Conservation (phyloP, 192 early-diverging fungal genomes). For the Coemansia sp. region DNA sequence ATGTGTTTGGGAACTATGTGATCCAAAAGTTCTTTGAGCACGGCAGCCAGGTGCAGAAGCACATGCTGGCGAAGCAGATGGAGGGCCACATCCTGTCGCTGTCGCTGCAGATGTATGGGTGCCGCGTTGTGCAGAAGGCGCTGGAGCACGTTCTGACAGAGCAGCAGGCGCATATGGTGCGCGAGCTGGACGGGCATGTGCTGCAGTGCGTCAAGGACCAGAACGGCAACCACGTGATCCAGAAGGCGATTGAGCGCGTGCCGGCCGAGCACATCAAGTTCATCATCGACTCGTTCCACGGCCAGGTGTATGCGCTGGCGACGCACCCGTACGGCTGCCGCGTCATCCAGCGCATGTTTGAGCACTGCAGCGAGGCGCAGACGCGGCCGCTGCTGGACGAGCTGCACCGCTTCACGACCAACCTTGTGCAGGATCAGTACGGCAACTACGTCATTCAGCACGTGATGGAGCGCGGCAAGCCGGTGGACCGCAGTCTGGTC, state of each 20-base stretch:
- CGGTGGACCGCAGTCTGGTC: slow-evolving; percentile 82
- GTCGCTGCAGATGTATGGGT: slow-evolving; percentile 99
- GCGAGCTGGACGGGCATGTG: slow-evolving; percentile 92
- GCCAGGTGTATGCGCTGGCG: slow-evolving; percentile 92
- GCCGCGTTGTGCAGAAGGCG: slow-evolving; percentile 98
- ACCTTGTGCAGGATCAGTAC: slow-evolving; percentile 97
- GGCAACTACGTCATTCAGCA: slow-evolving; percentile 99
- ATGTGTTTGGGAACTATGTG: slow-evolving; percentile 99
- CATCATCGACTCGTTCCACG: slow-evolving; percentile 96
- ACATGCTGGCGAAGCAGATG: slow-evolving; percentile 91
- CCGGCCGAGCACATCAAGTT: slow-evolving; percentile 91
- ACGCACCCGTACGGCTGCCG: slow-evolving; percentile 99
- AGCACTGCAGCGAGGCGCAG: slow-evolving; percentile 92
- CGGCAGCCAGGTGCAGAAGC: slow-evolving; percentile 91
- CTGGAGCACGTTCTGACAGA: slow-evolving; percentile 90
- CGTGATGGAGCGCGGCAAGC: slow-evolving; percentile 90
- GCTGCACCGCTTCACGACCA: slow-evolving; percentile 87
- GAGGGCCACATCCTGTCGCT: slow-evolving; percentile 91
- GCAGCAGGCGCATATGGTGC: slow-evolving; percentile 88
- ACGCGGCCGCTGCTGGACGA: slow-evolving; percentile 87
- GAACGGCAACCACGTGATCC: slow-evolving; percentile 99
- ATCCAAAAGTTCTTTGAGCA: slow-evolving; percentile 99
- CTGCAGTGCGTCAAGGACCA: slow-evolving; percentile 99
- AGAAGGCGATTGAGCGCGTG: slow-evolving; percentile 98
- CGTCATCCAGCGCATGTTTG: slow-evolving; percentile 99